Evolutionary conservation across 1,284 basidiomycete species (phyloP), one percentile per base, ranked within the genome.

Genomic region (Trichosporon sp.): DNA sequence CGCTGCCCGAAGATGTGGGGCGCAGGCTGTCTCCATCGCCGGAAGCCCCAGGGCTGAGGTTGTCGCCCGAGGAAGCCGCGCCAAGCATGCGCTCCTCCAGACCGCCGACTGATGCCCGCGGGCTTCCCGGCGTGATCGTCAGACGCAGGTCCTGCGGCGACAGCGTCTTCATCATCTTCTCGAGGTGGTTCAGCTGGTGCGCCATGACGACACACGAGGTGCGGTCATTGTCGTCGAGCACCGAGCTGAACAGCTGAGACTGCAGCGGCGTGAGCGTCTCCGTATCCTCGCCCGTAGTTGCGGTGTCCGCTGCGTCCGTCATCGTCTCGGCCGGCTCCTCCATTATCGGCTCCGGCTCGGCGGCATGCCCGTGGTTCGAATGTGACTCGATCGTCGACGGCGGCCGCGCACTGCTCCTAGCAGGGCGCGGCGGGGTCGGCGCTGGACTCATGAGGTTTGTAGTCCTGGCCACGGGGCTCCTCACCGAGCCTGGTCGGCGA

Each of bases 111-210:
- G n/a, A n/a, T n/a, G n/a, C n/a, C 4, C 10, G 36, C 21, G 29
- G 23, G 1, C 7, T 3, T 9, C 29, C 46, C 4, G n/a, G 10
- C 16, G 32, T 37, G 14, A 32, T n/a, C 0, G 73, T 77, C 27
- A 78, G 57, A 7, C 74, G 70, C 29, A 78, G 73, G 25, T 80
- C 78, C 6, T 74, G 71, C 1, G 79, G 79, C 2, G 77, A 78
- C 11, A 81, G 64, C 32, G 72, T 70, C 16, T 76, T 74, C 72
- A 81, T 74, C 62, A 78, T 73, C 67, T 69, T 71, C 67, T 81
- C 79, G 10, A 81, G 69, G 59, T 74, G 70, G 63, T 77, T 77
- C 37, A 81, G 67, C 64, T 79, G 73, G 23, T 80, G 77, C 21
- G 72, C 73, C 75, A 81, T 80, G 49, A 81, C 74, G 19, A 79